phyloP scores from a whole-genome alignment of 1,284 basidiomycete genomes.

The Testicularia cyperi region DNA sequence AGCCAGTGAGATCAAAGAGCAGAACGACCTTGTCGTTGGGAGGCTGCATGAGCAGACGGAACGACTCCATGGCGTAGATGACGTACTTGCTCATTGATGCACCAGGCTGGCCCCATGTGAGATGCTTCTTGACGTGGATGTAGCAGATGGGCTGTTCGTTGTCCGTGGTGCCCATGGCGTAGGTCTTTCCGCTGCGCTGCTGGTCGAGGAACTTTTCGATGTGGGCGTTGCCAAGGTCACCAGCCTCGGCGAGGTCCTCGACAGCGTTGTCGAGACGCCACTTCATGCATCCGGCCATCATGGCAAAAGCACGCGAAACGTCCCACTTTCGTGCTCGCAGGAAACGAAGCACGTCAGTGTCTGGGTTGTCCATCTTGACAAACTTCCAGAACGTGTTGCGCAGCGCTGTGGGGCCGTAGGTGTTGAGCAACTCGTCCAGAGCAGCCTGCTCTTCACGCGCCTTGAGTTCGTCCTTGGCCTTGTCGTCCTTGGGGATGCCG shows the following conservation, averaged over 20 bases:
- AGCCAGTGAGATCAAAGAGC: slow-evolving; percentile 59
- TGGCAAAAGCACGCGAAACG: slow-evolving; percentile 59
- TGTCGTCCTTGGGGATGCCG: slow-evolving; percentile 57
- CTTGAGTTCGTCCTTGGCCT: slow-evolving; percentile 55
- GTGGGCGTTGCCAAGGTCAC: slow-evolving; percentile 58
- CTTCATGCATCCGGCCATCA: slow-evolving; percentile 58
- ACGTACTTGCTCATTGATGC: slow-evolving; percentile 61
- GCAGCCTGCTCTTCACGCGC: slow-evolving; percentile 57
- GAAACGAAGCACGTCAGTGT: slow-evolving; percentile 59
- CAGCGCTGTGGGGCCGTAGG: slow-evolving; percentile 59
- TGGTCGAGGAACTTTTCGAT: slow-evolving; percentile 60
- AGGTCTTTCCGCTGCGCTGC: slow-evolving; percentile 59
- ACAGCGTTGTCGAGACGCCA: slow-evolving; percentile 58
- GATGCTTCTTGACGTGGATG: slow-evolving; percentile 54
- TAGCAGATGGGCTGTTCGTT: slow-evolving; percentile 58
- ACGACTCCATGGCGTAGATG: slow-evolving; percentile 59
- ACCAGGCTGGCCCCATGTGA: slow-evolving; percentile 53
- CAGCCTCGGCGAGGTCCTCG: slow-evolving; percentile 58
- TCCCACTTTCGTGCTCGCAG: slow-evolving; percentile 61
- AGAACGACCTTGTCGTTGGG: slow-evolving; percentile 60
- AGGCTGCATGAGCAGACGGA: slow-evolving; percentile 57
- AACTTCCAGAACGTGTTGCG: slow-evolving; percentile 60
- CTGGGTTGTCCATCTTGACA: slow-evolving; percentile 52
- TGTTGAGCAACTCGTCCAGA: slow-evolving; percentile 56
- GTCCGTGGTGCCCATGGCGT: slow-evolving; percentile 57